Evolutionary conservation across 768 basidiomycete species (phyloP).

Genomic region (Pleurotus giganteus): DNA sequence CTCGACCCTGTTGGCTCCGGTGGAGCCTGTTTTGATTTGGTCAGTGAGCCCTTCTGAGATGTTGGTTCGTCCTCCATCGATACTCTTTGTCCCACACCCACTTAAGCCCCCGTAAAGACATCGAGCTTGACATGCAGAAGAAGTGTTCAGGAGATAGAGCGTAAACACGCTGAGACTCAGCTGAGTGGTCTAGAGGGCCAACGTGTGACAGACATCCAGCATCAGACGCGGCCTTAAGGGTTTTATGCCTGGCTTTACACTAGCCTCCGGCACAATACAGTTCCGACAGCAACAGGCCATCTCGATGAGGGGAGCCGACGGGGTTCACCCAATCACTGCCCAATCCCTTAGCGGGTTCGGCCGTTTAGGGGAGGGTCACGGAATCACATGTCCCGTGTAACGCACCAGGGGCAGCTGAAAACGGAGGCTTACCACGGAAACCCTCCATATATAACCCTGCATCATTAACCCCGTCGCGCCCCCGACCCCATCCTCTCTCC

Average conservation of each 20-base stretch:
- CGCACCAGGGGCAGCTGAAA: conserved; percentile 20
- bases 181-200: neutral
- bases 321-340: conserved; percentile 17
- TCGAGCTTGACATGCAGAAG: too few relatives aligned
- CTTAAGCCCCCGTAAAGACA: too few relatives aligned
- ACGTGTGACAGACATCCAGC: neutral
- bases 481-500: conserved; percentile 14
- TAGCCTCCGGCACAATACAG: neutral
- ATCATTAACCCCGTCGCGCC: conserved; percentile 24
- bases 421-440: conserved; percentile 21
- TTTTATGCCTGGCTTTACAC: neutral
- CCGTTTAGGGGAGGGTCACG: conserved; percentile 5
- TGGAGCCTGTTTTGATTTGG: too few relatives aligned
- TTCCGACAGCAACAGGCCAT: neutral
- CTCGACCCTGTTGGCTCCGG: too few relatives aligned
- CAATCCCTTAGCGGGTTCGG: neutral
- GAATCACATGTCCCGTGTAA: conserved; percentile 46
- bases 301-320: conserved; percentile 29
- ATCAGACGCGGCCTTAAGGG: conserved; percentile 1
- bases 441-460: conserved; percentile 17
- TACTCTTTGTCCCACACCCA: too few relatives aligned
- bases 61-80: too few relatives aligned
- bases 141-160: conserved; percentile 93
- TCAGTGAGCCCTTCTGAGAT: too few relatives aligned
- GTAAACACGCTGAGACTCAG: conserved; percentile 32